Base-by-base conservation (phyloP, 306 rosid genomes). In the Pterocarpus macrocarpus region DNA sequence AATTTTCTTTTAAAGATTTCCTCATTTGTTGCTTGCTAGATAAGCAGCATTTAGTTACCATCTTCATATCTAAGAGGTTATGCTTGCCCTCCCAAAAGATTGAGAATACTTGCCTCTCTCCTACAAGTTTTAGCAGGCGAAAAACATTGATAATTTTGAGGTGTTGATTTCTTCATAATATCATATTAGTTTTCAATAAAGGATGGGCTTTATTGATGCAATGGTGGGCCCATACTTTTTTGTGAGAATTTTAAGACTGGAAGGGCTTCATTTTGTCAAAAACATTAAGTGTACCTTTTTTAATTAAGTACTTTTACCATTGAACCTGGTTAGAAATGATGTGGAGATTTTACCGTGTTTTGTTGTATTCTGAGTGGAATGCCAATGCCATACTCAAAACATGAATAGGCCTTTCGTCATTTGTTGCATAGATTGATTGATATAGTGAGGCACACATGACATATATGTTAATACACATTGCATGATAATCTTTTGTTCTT, bases 311-410 rank as follows among this genome's bases (percentile, higher is more conserved):
- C 0, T 53, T 50, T 4, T 53, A 53, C 69, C 28, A 14, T 35
- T 50, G 44, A 78, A 73, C 41, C 61, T 73, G 52, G 67, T 16
- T 38, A 45, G 67, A 73, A 65, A 56, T 78, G 67, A 65, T 9
- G 50, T 83, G 15, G 34, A 65, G 36, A 47, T 81, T 73, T 76
- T 28, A 47, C 30, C 36, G 11, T 66, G 71, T 64, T 81, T 77
- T 57, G 41, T 66, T 78, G 56, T 73, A 77, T 78, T 77, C 78
- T 73, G 22, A 52, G 35, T 52, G 33, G 67, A 64, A 28, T 69
- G 53, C 69, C 71, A 43, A 1, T 34, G 49, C 8, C 1, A 9
- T 75, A 38, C 68, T 30, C 14, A 49, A 39, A 50, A 80, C 61
- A 64, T 75, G 57, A 70, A 14, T 41, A 39, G 36, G 9, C 53